These are phyloP conservation scores for Casuarina cunninghamiana DNA, from an alignment of 306 rosid genomes.

Conservation along the genomic window DNA sequence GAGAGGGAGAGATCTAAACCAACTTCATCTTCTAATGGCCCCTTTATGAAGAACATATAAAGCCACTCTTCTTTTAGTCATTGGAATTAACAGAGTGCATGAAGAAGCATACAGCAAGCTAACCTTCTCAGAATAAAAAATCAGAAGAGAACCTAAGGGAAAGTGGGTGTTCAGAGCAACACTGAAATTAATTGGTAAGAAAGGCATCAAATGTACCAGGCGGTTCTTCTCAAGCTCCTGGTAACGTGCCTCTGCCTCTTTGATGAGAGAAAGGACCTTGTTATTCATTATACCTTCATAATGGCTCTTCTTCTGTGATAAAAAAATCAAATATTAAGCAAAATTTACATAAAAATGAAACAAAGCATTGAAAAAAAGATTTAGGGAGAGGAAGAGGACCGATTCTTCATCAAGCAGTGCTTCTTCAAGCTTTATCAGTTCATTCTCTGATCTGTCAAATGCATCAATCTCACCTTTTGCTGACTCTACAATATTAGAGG, in stretches of 20 bases:
- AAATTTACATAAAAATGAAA: constrained; percentile 2
- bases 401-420: constrained; percentile 44
- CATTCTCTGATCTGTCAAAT: constrained; percentile 62
- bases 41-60: not conserved
- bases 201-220: constrained; percentile 44
- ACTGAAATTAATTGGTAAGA: not conserved
- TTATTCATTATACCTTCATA: constrained; percentile 68
- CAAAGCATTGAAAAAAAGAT: constrained; percentile 11
- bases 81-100: not conserved
- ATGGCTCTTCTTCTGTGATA: constrained; percentile 61
- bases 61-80: not conserved
- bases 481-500: constrained; percentile 51
- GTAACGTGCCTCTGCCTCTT: constrained; percentile 54
- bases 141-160: not conserved
- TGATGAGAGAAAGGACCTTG: constrained; percentile 52
- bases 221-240: constrained; percentile 47
- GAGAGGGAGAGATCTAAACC: not conserved
- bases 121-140: not conserved
- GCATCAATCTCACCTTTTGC: constrained; percentile 64
- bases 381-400: constrained; percentile 37
- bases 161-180: not conserved
- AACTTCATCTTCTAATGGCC: not conserved
- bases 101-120: not conserved
- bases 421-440: constrained; percentile 58
- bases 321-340: not conserved